Base-by-base conservation (phyloP, 176 grass and related monocot species). In the Chloris gayana region DNA sequence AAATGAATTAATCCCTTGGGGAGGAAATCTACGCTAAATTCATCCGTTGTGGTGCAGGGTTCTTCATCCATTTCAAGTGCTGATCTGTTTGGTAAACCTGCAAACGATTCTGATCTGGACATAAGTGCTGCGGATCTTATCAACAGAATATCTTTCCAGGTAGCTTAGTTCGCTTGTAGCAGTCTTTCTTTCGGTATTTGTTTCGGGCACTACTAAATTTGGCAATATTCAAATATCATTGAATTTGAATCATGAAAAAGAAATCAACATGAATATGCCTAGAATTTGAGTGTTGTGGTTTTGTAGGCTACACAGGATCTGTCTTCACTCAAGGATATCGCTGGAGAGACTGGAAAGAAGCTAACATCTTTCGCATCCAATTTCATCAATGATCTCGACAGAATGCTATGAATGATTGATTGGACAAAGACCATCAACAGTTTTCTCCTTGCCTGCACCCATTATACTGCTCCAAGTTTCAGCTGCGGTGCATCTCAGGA, bases 311-410 rank as follows among this genome's bases (percentile, higher is more conserved):
- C 95, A 26, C 92, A 98, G 34, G 95, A 98, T 88, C 73, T 98
- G 49, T 95, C 95, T 42, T 98, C 92, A 5, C 85, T 98, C 64
- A 98, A 93, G 90, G 81, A 91, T 75, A 95, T 98, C 47, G 95
- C 92, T 2, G 95, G 92, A 42, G 95, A 98, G 70, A 98, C 95
- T 0, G 90, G 95, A 77, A 98, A 93, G 66, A 98, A 87, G 69
- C 62, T 98, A 75, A 93, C 92, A 42, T 91, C 89, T 60, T 31
- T 98, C 25, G 95, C 95, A 49, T 95, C 95, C 54, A 91, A 75
- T 81, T 85, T 98, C 26, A 91, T 98, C 69, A 95, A 81, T 0
- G 95, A 98, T 58, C 88, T 98, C 31, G 90, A 89, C 75, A 94
- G 95, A 70, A 91, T 98, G n/a, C 86, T 98, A 67, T 98, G 67